These are phyloP conservation scores for Pseudovirgaria hyperparasitica DNA, from an alignment of 2,329 filamentous ascomycete genomes.

Conservation along the genomic window DNA sequence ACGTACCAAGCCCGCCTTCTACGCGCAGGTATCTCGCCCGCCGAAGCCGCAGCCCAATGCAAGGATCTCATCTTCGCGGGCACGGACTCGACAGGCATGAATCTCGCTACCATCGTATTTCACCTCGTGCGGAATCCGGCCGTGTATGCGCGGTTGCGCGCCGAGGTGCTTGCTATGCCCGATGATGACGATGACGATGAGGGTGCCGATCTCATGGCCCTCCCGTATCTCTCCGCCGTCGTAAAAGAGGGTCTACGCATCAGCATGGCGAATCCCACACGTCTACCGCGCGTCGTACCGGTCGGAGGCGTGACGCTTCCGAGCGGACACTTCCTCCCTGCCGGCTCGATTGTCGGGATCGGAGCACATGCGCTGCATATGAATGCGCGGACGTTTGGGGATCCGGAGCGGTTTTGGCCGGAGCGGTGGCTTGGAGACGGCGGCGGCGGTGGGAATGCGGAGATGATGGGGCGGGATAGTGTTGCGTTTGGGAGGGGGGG, in stretches of 20 bases:
- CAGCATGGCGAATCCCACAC: constrained; percentile 24
- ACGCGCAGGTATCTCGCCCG: constrained; percentile 27
- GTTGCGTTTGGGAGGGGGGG: constrained; percentile 20
- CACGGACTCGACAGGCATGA: constrained; percentile 16
- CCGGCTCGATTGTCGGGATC: constrained; percentile 19
- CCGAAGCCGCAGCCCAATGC: constrained; percentile 37
- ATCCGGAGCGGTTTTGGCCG: constrained; percentile 10
- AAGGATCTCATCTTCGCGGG: constrained; percentile 34
- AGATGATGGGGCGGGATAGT: constrained; percentile 18
- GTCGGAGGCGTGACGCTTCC: constrained; percentile 12
- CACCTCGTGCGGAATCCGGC: constrained; percentile 11
- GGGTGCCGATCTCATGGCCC: constrained; percentile 8
- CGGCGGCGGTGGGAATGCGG: constrained; percentile 8
- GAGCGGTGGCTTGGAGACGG: constrained; percentile 19
- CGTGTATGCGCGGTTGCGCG: constrained; percentile 10
- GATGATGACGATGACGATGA: constrained; percentile 11
- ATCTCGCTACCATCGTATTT: constrained; percentile 15
- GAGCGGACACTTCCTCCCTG: constrained; percentile 13
- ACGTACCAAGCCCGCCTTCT: constrained; percentile 39
- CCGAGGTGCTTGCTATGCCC: constrained; percentile 12
- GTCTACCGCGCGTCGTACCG: constrained; percentile 20
- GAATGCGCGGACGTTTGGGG: constrained; percentile 11
- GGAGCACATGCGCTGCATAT: constrained; percentile 18
- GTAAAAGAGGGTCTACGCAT: constrained; percentile 35
- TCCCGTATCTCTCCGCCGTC: constrained; percentile 34